phyloP scores from a whole-genome alignment of 352 stramenopile genomes.

The Phytophthora crassamura region DNA sequence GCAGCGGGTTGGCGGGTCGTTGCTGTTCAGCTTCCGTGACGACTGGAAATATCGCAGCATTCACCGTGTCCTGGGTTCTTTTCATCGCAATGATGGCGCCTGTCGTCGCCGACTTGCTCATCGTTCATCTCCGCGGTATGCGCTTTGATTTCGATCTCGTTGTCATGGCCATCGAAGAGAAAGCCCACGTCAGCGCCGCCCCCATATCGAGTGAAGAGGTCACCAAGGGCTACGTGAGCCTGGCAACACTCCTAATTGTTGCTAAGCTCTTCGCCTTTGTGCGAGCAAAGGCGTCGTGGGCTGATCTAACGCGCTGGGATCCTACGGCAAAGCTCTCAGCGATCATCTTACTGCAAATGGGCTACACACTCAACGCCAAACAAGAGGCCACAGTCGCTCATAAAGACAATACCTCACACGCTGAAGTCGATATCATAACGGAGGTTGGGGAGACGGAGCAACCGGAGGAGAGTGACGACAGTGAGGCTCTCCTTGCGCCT shows the following conservation, averaged over 20 bases:
- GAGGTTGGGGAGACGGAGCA: too few species aligned
- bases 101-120: conserved; percentile 39
- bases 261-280: conserved; percentile 7
- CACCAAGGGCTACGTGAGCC: too few species aligned
- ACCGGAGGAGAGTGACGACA: too few species aligned
- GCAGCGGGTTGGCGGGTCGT: not conserved
- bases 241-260: not conserved
- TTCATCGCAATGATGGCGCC: conserved; percentile 27
- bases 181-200: conserved; percentile 24
- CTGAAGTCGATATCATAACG: too few species aligned
- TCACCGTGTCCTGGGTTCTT: conserved; percentile 33
- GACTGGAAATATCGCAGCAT: conserved; percentile 26
- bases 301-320: conserved; percentile 2
- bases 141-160: conserved; percentile 53
- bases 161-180: conserved; percentile 35
- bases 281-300: not conserved
- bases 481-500: too few species aligned
- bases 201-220: conserved; percentile 27
- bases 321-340: not conserved
- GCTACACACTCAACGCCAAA: too few species aligned
- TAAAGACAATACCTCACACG: too few species aligned
- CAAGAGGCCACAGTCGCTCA: too few species aligned
- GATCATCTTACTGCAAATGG: too few species aligned
- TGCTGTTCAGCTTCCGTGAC: too few species aligned
- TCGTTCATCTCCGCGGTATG: conserved; percentile 38